Base-by-base conservation (phyloP, 2,329 filamentous ascomycete genomes). In the Endothia cerciana region DNA sequence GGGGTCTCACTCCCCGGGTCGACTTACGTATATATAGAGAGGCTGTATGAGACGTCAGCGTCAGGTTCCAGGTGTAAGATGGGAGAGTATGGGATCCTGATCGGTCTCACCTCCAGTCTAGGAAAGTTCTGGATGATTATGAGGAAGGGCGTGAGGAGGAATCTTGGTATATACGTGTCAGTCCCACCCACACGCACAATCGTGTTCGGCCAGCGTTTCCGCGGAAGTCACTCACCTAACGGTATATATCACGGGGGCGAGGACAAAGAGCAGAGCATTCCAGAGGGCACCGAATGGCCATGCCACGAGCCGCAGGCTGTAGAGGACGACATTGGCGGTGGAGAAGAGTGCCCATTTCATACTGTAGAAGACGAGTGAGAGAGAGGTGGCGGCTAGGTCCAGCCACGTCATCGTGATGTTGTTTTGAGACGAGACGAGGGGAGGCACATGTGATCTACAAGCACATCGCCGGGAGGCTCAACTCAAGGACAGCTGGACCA, bases 121-220 rank as follows among this genome's bases (percentile, higher is more conserved):
- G 58, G 51, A 30, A 62, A 63, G 11, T 63, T 64, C 11, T 63
- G 49, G 43, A 60, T 65, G 58, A 74, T 71, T 63, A 77, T 75
- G 25, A 81, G 66, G n/a, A 70, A 33, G 4, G 63, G 67, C 2
- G 68, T 40, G 38, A 69, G 38, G 0, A 69, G 25, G 19, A 63
- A 67, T 17, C 63, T 68, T 33, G 4, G 41, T 25, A 56, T 30
- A 28, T 8, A 11, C 4, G 10, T 17, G 41, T 62, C 43, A 62
- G 36, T 22, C n/a, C 43, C 11, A 36, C 3, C 4, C 4, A 15
- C 4, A 36, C 5, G 11, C 19, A 22, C 7, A 38, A 2, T 33
- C 17, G 41, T 22, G 36, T 40, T 13, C 25, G 6, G 33, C 38
- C 7, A 22, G 33, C 36, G 11, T 25, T 22, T n/a, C 25, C 36